Evolutionary conservation across 306 rosid genomes (phyloP), one percentile per base, ranked within the genome.

Genomic region (Acacia acuminata): DNA sequence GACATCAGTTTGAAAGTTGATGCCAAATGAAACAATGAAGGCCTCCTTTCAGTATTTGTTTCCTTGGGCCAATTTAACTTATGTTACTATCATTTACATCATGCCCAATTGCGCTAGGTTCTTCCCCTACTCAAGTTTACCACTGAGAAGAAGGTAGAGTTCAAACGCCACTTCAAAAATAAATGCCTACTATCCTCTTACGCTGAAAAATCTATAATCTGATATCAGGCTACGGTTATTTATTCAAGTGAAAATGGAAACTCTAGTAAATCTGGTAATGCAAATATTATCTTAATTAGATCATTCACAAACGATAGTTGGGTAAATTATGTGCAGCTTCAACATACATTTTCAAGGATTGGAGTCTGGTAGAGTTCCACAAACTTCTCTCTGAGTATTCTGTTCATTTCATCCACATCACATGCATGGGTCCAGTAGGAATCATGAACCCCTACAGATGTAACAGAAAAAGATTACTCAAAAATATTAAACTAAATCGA

Each of bases 361-460:
- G 99, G 97, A 40, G 87, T 85, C 90, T 90, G 93, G 6, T 95
- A 95, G 53, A 95, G 94, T 85, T 92, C 93, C 27, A 95, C 97
- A 76, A 95, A 95, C 83, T 93, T 93, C 84, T 90, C 90, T 77
- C 99, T 79, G 1, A 95, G 92, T 84, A 93, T 87, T 83, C 76
- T 80, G 86, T 91, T 95, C 98, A 95, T 86, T 86, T 78, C 78
- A 88, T 95, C 98, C 86, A 93, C 99, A 69, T 95, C 96, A 68
- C 96, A 90, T 2, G 98, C 99, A 47, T 95, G 97, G 4, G 99
- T 95, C 99, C 99, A 95, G 76, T 92, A 95, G 17, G 99, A 95
- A 85, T 95, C 99, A 86, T 95, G 99, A 82, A 95, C 99, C 86
- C 99, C 98, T 95, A 85, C 83, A 82, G 82, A 82, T 61, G 73